These are phyloP conservation scores for Quercus aquifolioides DNA, from an alignment of 306 rosid genomes.

Conservation along the genomic window DNA sequence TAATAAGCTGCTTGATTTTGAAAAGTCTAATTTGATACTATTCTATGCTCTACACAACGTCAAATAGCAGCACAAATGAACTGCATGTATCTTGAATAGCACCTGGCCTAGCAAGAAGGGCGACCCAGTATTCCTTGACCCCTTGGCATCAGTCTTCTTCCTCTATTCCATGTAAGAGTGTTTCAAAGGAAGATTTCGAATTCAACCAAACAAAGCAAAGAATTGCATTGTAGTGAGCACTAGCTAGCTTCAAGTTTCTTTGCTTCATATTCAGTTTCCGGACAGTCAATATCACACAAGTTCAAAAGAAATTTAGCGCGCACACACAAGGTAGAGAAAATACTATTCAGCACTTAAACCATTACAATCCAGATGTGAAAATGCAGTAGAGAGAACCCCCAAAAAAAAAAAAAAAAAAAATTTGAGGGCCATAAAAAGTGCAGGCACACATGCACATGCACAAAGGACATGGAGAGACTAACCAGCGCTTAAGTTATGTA, in stretches of 20 bases:
- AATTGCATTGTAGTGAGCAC: constrained; percentile 41
- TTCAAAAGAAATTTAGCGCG: background rate
- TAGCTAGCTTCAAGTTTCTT: constrained; percentile 73
- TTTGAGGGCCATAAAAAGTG: background rate
- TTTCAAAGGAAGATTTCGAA: background rate
- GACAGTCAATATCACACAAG: constrained; percentile 26
- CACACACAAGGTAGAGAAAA: background rate
- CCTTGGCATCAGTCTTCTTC: background rate
- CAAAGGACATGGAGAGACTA: background rate
- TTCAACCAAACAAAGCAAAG: background rate
- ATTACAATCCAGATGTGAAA: background rate
- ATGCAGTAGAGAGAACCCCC: background rate
- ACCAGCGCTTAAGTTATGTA: background rate
- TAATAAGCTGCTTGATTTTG: too few species aligned
- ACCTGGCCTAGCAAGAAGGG: too few species aligned
- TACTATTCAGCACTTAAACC: background rate
- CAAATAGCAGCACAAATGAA: too few species aligned
- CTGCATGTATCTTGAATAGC: too few species aligned
- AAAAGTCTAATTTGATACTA: too few species aligned
- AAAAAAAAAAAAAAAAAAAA: too few species aligned
- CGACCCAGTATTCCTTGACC: too few species aligned
- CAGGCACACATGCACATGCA: background rate
- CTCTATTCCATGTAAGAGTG: background rate
- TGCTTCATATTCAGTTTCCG: constrained; percentile 53
- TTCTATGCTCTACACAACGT: too few species aligned